Percentiles rank a stretch among this genome's conserved stretches.
phyloP scores from a whole-genome alignment of 2,329 filamentous ascomycete species.

The Pseudomassariella vexata region DNA sequence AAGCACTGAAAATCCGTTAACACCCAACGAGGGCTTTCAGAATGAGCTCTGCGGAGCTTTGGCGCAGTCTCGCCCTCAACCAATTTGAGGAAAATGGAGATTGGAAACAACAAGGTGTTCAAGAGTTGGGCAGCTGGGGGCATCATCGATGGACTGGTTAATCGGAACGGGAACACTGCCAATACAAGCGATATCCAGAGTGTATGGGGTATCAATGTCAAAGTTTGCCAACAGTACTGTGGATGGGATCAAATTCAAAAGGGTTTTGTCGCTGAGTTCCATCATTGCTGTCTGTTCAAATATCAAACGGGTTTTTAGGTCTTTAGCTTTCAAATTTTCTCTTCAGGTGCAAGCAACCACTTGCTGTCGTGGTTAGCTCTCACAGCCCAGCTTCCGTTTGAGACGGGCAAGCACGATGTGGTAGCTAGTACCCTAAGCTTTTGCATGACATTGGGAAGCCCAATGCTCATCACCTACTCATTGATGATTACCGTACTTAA shows the following conservation, averaged over 20 bases:
- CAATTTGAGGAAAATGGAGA: too few relatives aligned
- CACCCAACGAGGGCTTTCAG: too few relatives aligned
- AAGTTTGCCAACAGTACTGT: conserved; percentile 1
- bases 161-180: not conserved
- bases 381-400: conserved; percentile 14
- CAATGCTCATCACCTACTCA: conserved; percentile 14
- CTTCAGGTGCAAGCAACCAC: conserved; percentile 11
- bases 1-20: too few relatives aligned
- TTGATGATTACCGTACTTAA: conserved; percentile 15
- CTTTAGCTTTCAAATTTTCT: conserved; percentile 11
- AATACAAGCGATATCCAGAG: not conserved
- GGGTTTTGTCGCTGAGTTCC: too few relatives aligned
- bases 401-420: conserved; percentile 12
- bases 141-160: conserved; percentile 3
- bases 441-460: conserved; percentile 13
- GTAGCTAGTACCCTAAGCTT: conserved; percentile 12
- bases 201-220: conserved; percentile 4
- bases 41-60: too few relatives aligned
- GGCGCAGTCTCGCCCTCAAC: too few relatives aligned
- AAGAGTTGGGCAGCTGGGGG: too few relatives aligned
- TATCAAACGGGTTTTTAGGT: conserved; percentile 4
- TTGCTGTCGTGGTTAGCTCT: conserved; percentile 15
- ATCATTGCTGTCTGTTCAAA: too few relatives aligned
- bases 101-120: too few relatives aligned
- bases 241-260: conserved; percentile 3